phyloP scores from a whole-genome alignment of 1,284 basidiomycete genomes.

The Trametes versicolor region DNA sequence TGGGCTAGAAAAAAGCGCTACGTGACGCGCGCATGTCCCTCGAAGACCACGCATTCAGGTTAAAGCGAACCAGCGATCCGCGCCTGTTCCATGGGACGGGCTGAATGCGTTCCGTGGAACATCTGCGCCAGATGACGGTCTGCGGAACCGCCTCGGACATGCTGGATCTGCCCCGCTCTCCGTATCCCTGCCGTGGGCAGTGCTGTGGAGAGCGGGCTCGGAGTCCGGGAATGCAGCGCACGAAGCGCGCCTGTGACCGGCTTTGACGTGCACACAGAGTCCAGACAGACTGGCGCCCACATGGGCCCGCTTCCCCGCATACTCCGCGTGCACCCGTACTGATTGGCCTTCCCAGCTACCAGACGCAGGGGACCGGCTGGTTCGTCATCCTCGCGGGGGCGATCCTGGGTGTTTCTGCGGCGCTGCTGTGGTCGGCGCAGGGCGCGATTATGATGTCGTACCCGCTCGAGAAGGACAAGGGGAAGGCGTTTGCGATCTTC shows the following conservation, averaged over 20 bases:
- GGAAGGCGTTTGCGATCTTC: constrained; percentile 55
- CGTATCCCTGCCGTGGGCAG: background rate
- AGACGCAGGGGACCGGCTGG: constrained; percentile 49
- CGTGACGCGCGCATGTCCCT: no score
- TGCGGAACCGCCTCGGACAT: background rate
- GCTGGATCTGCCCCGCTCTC: constrained; percentile 5
- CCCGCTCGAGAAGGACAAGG: constrained; percentile 64
- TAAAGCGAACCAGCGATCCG: no score
- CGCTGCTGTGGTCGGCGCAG: constrained; percentile 69
- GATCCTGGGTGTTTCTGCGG: constrained; percentile 65
- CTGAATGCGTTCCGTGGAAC: no score
- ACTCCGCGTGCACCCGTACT: background rate
- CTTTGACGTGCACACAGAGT: constrained; percentile 9
- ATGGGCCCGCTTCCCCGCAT: background rate
- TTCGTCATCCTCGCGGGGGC: constrained; percentile 65
- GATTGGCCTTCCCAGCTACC: constrained; percentile 38
- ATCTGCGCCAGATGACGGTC: no score
- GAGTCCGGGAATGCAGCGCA: background rate
- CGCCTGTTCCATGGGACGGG: no score
- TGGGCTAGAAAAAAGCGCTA: no score
- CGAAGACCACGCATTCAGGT: no score
- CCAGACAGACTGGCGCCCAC: background rate
- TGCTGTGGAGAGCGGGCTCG: constrained; percentile 3
- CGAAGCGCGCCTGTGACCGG: constrained; percentile 5
- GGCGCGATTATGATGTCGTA: constrained; percentile 69